Base-by-base conservation (phyloP, 805 yeast genomes). In the Nakazawaea anatomiae region DNA sequence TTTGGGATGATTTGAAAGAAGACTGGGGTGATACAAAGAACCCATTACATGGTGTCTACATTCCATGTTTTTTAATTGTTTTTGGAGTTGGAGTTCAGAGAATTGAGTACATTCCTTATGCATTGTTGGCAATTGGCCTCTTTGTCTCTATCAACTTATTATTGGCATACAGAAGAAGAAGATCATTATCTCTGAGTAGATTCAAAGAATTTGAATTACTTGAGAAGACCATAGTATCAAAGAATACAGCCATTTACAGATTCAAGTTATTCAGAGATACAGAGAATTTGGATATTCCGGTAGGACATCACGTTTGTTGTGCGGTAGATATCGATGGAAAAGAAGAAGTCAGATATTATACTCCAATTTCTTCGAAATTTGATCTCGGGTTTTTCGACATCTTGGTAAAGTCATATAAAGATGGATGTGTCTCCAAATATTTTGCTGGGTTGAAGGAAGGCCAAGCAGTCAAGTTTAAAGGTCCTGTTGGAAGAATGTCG, bases 341-440 rank as follows among this genome's bases (percentile, higher is more conserved):
- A 59, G 82, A 79, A 52, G 75, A 72, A 54, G 70, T 80, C 46
- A 78, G 91, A 61, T 84, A 82, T 65, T 87, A 87, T 61, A 81
- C 89, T 3, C 95, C 95, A 39, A 85, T 87, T 47, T 81, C 87
- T 29, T 81, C 86, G 54, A 79, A 78, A 58, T 76, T 74, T 56
- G 91, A 86, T 58, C 68, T 76, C 45, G 95, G 95, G 0, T 82
- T 82, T 60, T 84, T 87, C 58, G 95, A 87, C 62, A 74, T 87
- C 46, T 69, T 87, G 62, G 87, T 87, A 39, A 87, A 87, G 67
- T 85, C 90, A 3, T 87, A 87, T 63, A 73, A 79, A 39, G 79
- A 81, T 39, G 96, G 96, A 38, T 74, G 66, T 51, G 88, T 87
- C 6, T 84, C 91, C 5, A 81, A 73, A 58, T 69, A 75, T 55